Percentiles rank a stretch among this genome's conserved stretches.
These are phyloP conservation scores for Linderniella brevidens DNA, from an alignment of 257 asterid genomes.

Conservation along the genomic window DNA sequence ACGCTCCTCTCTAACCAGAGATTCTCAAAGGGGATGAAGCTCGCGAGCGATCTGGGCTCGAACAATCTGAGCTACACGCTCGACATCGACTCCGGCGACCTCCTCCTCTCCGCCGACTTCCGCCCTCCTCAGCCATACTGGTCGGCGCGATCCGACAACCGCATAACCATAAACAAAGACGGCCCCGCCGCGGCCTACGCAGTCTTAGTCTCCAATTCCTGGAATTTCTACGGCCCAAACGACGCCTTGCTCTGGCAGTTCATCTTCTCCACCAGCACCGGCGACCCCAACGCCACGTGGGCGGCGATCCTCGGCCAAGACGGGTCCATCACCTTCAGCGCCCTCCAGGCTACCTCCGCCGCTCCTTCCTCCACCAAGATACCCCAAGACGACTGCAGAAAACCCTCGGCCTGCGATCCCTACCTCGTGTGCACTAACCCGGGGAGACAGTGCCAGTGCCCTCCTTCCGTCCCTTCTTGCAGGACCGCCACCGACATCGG, in stretches of 20 bases:
- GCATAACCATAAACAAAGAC: neutral
- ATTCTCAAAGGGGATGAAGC: too few relatives aligned
- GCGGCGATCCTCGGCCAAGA: conserved; percentile 44
- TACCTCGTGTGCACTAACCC: conserved; percentile 22
- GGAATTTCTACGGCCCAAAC: conserved; percentile 48
- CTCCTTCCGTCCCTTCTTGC: conserved; percentile 36
- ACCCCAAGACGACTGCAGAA: conserved; percentile 46
- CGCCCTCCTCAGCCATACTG: too few relatives aligned
- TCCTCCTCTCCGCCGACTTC: too few relatives aligned
- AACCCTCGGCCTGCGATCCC: conserved; percentile 48
- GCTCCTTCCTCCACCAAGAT: conserved; percentile 29
- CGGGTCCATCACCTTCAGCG: conserved; percentile 39
- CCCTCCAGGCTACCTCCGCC: conserved; percentile 29
- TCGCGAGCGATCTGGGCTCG: too few relatives aligned
- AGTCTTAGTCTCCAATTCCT: conserved; percentile 40
- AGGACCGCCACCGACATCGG: conserved; percentile 13
- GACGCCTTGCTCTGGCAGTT: conserved; percentile 49
- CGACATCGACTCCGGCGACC: too few relatives aligned
- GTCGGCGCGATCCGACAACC: neutral
- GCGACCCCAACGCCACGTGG: conserved; percentile 44
- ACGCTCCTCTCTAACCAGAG: too few relatives aligned
- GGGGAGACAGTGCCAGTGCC: conserved; percentile 38
- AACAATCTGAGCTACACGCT: too few relatives aligned
- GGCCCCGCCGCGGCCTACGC: conserved; percentile 13
- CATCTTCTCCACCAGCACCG: conserved; percentile 27